Evolutionary conservation across 306 rosid genomes (phyloP).

Genomic region (Luffa acutangula): DNA sequence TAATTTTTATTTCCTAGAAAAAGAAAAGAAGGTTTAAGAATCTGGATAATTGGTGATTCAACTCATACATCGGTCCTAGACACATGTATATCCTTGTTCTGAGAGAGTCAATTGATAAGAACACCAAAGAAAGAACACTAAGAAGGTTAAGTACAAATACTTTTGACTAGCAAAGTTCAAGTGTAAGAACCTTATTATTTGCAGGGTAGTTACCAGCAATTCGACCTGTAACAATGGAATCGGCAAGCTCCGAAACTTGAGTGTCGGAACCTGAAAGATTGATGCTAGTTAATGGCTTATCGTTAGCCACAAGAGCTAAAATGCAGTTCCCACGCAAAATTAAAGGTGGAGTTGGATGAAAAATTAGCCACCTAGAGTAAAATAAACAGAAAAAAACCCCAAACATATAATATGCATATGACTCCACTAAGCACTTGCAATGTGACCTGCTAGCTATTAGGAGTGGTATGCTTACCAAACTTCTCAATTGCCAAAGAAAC

Average conservation of each 20-base stretch:
- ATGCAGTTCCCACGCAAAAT: not conserved
- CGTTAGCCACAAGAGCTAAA: conserved; percentile 9
- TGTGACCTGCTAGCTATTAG: not conserved
- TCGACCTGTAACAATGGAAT: conserved; percentile 50
- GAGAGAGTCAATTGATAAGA: not conserved
- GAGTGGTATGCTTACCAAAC: conserved; percentile 45
- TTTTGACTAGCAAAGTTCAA: not conserved
- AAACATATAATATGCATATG: not conserved
- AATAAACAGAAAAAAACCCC: not conserved
- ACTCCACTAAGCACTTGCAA: not conserved
- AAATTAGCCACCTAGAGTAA: not conserved
- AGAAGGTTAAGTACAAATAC: not conserved
- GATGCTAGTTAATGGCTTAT: conserved; percentile 13
- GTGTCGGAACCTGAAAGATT: conserved; percentile 53
- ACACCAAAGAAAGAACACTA: not conserved
- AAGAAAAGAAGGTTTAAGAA: not conserved
- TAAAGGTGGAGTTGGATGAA: not conserved
- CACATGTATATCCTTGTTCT: not conserved
- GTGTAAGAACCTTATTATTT: conserved; percentile 36
- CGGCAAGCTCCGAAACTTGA: conserved; percentile 60
- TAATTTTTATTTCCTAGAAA: not conserved
- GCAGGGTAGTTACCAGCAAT: conserved; percentile 32
- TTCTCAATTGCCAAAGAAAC: conserved; percentile 77
- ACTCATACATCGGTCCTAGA: not conserved
- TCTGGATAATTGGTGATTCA: no score